Evolutionary conservation across 345 rosid genomes (phyloP).

Genomic region (Linum usitatissimum): DNA sequence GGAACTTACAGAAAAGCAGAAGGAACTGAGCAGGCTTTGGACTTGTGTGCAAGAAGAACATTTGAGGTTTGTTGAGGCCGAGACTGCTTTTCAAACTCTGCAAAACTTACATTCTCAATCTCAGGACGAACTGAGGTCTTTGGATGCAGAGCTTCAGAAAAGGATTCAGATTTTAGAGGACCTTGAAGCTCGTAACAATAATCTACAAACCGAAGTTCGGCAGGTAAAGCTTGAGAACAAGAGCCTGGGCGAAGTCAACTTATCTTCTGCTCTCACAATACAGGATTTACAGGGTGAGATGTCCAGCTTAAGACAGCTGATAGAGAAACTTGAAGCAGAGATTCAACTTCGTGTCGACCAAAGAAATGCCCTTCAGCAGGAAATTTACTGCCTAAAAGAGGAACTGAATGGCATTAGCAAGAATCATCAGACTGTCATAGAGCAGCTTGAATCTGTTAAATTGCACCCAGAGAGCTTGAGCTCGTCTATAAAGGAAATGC

Average conservation of each 20-base stretch:
- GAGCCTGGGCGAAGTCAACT: constrained; percentile 47
- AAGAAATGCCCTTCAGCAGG: constrained; percentile 97
- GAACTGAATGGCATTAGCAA: constrained; percentile 66
- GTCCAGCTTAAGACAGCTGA: constrained; percentile 50
- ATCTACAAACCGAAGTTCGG: constrained; percentile 44
- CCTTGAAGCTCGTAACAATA: constrained; percentile 50
- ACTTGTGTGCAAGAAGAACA: constrained; percentile 79
- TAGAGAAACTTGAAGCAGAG: constrained; percentile 82
- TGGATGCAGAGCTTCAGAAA: constrained; percentile 51
- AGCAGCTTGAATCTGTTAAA: constrained; percentile 68
- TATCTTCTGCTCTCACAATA: constrained; percentile 63
- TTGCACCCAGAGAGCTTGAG: constrained; percentile 47
- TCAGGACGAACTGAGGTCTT: constrained; percentile 80
- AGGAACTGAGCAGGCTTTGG: constrained; percentile 82
- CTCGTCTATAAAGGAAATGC: constrained; percentile 53
- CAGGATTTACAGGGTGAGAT: constrained; percentile 60
- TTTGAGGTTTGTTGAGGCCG: constrained; percentile 80
- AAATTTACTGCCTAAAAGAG: constrained; percentile 89
- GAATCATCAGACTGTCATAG: constrained; percentile 47
- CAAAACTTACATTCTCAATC: constrained; percentile 92
- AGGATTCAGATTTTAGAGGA: constrained; percentile 50
- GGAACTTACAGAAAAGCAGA: constrained; percentile 77
- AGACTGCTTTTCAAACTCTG: constrained; percentile 94
- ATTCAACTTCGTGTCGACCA: constrained; percentile 77
- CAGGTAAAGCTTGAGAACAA: constrained; percentile 45